Evolutionary conservation across 768 basidiomycete genomes (phyloP).

Genomic region (Macrolepiota albuminosa): DNA sequence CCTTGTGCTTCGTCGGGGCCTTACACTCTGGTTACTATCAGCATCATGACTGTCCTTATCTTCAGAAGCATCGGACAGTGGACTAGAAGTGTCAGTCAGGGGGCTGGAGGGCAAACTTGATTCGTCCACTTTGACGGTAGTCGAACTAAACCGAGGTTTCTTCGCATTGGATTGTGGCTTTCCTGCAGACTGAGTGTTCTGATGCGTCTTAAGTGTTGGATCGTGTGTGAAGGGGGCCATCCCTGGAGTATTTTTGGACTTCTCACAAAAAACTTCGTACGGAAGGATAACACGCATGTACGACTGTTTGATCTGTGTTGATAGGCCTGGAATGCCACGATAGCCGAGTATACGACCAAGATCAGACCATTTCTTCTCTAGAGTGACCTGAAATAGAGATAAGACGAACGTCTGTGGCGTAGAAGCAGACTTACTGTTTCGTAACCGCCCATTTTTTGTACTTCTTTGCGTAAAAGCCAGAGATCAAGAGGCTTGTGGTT

Average conservation of each 20-base stretch:
- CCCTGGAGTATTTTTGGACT: conserved; percentile 61
- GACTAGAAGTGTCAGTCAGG: conserved; percentile 71
- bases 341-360: conserved; percentile 82
- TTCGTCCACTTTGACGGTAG: conserved; percentile 34
- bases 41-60: conserved; percentile 61
- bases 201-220: conserved; percentile 47
- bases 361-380: conserved; percentile 83
- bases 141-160: conserved; percentile 32
- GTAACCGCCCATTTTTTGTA: conserved; percentile 83
- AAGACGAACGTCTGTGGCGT: conserved; percentile 9
- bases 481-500: conserved; percentile 91
- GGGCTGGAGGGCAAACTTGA: conserved; percentile 69
- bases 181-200: conserved; percentile 37
- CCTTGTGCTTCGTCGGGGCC: conserved; percentile 49
- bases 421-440: conserved; percentile 55
- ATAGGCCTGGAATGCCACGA: conserved; percentile 75
- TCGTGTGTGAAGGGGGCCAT: conserved; percentile 45
- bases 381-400: conserved; percentile 57
- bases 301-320: conserved; percentile 84
- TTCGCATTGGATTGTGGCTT: conserved; percentile 14
- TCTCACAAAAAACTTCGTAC: conserved; percentile 88
- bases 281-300: conserved; percentile 91
- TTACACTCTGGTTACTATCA: conserved; percentile 35
- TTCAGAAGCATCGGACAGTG: conserved; percentile 76
- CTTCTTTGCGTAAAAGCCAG: conserved; percentile 90